Evolutionary conservation across 1,284 basidiomycete genomes (phyloP), one percentile per base, ranked within the genome.

Genomic region (Crepidotus sp.): DNA sequence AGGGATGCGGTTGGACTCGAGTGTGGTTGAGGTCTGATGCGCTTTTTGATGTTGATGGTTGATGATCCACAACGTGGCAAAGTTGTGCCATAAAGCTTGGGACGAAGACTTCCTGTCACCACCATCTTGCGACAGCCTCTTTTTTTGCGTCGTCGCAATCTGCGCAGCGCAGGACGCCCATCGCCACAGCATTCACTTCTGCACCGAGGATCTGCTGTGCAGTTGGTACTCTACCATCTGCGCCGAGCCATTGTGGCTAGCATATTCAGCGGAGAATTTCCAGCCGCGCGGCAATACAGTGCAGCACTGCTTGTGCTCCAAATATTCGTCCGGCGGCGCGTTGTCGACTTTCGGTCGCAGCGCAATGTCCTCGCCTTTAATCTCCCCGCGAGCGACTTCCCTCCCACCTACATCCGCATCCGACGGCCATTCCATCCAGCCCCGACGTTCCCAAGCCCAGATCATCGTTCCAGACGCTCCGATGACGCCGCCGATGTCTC

Each of bases 401-500:
- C 45, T 48, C 35, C 51, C 46, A 11, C 45, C 50, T 14, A 33
- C 40, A 24, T 6, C 32, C 31, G 32, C 37, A 27, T 43, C 51
- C 14, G 44, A 52, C 27, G 36, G 30, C 32, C 42, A 42, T 14
- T 5, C 33, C 24, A 22, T 41, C 18, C 45, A 49, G n/a, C 35
- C 45, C 11, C 48, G 51, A 22, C 49, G 51, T 35, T 53, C 52
- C n/a, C 54, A 51, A 24, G 42, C 54, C 8, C 54, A 53, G 17
- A 46, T 55, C 22, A 52, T 59, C 32, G 50, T 58, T 29, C 49
- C 59, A 18, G 65, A 73, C 46, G 68, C 68, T 19, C 76, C 70
- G 17, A 68, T 77, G 51, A 79, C 76, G 1, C 76, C 76, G n/a
- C 76, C 76, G 7, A 61, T 76, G 47, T 79, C 76, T 34, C 77